Percentiles rank a stretch among this genome's conserved stretches.
These are phyloP conservation scores for Spizellomyces sp. DNA, from an alignment of 192 early-diverging fungal species.

Conservation along the genomic window DNA sequence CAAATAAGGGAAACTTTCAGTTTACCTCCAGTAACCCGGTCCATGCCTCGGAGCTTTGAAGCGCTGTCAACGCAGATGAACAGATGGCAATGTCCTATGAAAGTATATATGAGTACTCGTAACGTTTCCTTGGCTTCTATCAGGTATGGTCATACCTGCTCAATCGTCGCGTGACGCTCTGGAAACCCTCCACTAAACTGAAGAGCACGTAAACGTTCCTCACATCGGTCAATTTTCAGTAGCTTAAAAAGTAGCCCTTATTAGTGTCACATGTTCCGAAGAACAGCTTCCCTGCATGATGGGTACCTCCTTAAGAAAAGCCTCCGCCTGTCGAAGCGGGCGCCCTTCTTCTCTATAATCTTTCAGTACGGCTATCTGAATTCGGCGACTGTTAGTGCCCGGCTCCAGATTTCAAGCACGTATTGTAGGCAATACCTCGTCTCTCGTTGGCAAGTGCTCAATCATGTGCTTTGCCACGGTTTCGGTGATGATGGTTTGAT, in stretches of 20 bases:
- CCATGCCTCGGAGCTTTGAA: constrained; percentile 40
- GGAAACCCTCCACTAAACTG: constrained; percentile 36
- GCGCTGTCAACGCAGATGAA: constrained; percentile 21
- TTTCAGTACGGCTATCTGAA: constrained; percentile 19
- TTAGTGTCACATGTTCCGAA: neutral
- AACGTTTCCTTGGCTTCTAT: no score
- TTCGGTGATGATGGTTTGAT: constrained; percentile 41
- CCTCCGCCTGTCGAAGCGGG: constrained; percentile 33
- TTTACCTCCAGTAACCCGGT: constrained; percentile 40
- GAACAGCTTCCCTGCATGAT: neutral
- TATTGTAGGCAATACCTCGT: constrained; percentile 30
- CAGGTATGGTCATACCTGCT: constrained; percentile 27
- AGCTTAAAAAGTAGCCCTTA: constrained; percentile 20
- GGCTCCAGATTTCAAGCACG: no score
- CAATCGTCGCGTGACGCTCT: constrained; percentile 32
- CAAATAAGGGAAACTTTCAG: constrained; percentile 7
- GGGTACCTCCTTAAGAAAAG: constrained; percentile 39
- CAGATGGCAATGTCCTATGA: constrained; percentile 27
- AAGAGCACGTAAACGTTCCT: constrained; percentile 29
- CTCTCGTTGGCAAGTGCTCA: constrained; percentile 31
- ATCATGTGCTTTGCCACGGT: constrained; percentile 39
- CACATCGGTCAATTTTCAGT: constrained; percentile 34
- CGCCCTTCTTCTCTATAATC: constrained; percentile 26
- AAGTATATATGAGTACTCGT: no score
- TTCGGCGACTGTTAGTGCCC: no score